Evolutionary conservation across 2,329 filamentous ascomycete genomes (phyloP).

Genomic region (Hypoxylon sp.): DNA sequence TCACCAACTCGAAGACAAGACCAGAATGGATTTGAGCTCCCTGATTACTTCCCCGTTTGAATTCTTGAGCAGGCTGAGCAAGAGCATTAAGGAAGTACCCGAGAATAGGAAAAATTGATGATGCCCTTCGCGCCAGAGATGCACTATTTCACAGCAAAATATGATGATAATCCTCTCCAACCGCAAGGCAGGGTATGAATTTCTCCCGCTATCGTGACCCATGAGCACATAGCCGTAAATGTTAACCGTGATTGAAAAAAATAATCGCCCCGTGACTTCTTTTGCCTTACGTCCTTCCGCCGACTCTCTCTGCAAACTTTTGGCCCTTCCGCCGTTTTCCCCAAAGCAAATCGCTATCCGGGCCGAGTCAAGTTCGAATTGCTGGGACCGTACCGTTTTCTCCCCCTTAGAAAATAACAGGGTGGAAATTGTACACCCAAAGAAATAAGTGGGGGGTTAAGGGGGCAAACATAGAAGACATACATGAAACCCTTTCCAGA

Average conservation of each 20-base stretch:
- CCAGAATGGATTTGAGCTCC: constrained; percentile 19
- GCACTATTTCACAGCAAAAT: constrained; percentile 45
- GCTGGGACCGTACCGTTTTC: constrained; percentile 11
- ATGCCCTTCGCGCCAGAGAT: constrained; percentile 44
- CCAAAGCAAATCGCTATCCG: constrained; percentile 18
- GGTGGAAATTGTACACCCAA: constrained; percentile 33
- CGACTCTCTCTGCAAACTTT: constrained; percentile 31
- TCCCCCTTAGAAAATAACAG: constrained; percentile 20
- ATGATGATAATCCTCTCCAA: constrained; percentile 42
- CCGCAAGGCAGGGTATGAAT: constrained; percentile 37
- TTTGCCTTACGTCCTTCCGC: constrained; percentile 34
- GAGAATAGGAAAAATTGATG: constrained; percentile 32
- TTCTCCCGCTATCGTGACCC: constrained; percentile 49
- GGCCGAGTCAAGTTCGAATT: constrained; percentile 19
- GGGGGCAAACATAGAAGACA: constrained; percentile 28
- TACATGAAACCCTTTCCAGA: constrained; percentile 27
- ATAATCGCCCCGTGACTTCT: constrained; percentile 42
- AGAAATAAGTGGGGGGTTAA: constrained; percentile 25
- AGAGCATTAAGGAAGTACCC: constrained; percentile 26
- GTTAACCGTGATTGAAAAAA: constrained; percentile 39
- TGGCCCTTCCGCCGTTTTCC: constrained; percentile 19
- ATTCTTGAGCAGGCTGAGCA: constrained; percentile 7
- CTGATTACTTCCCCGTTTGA: constrained; percentile 9
- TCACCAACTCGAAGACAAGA: constrained; percentile 3
- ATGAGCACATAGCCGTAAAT: constrained; percentile 50